phyloP scores from a whole-genome alignment of 1,139 yeast genomes.

The Candida tropicalis region DNA sequence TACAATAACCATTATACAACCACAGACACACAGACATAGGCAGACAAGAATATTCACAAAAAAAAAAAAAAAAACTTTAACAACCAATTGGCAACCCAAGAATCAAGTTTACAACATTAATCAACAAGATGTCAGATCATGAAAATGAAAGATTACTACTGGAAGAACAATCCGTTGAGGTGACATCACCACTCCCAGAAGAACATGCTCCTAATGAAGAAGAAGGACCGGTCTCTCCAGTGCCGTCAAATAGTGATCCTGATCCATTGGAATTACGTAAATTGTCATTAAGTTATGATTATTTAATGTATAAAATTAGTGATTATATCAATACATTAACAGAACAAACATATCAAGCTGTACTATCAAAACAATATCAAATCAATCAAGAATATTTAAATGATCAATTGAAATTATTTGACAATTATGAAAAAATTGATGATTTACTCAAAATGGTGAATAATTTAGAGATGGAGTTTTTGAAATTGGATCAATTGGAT shows the following conservation, averaged over 20 bases:
- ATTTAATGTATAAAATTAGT: slow-evolving; percentile 59
- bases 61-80: too few species aligned
- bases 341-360: slow-evolving; percentile 37
- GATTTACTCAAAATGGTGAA: slow-evolving; percentile 51
- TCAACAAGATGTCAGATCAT: neutral
- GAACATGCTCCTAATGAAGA: slow-evolving; percentile 11
- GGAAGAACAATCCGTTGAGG: neutral
- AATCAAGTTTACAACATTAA: too few species aligned
- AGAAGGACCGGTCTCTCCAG: slow-evolving; percentile 3
- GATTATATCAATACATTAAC: slow-evolving; percentile 50
- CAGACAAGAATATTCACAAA: slow-evolving; percentile 6
- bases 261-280: slow-evolving; percentile 68
- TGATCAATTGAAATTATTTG: slow-evolving; percentile 39
- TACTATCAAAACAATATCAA: slow-evolving; percentile 28
- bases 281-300: slow-evolving; percentile 63
- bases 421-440: slow-evolving; percentile 47
- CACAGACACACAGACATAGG: neutral
- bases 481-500: slow-evolving; percentile 67
- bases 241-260: slow-evolving; percentile 29
- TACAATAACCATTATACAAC: too few species aligned
- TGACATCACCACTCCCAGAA: too few species aligned
- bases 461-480: slow-evolving; percentile 60
- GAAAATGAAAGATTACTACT: neutral
- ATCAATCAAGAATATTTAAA: slow-evolving; percentile 37
- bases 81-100: neutral